Conservation (phyloP, 441 rosid genomes). For the Macaranga tanarius region DNA sequence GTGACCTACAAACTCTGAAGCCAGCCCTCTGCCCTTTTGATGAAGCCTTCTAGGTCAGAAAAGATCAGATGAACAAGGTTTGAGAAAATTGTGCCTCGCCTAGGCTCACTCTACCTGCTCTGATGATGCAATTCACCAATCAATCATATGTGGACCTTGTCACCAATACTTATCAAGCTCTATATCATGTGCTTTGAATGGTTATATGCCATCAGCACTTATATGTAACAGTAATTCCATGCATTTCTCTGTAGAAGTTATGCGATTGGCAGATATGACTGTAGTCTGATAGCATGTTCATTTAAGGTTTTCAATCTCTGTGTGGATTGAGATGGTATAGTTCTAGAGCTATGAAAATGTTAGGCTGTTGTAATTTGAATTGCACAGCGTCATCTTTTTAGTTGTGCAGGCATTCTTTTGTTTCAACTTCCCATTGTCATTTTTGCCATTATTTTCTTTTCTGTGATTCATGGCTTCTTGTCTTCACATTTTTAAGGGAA, state of each 20-base stretch:
- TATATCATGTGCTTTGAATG: constrained; percentile 19
- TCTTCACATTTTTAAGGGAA: neutral
- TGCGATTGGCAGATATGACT: constrained; percentile 24
- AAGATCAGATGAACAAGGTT: constrained; percentile 36
- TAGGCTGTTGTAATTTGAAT: constrained; percentile 14
- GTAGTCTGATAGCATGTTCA: constrained; percentile 22
- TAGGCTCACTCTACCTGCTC: constrained; percentile 33
- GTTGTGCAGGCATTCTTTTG: constrained; percentile 7
- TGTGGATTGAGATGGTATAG: constrained; percentile 18
- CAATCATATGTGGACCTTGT: constrained; percentile 35
- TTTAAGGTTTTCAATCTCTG: constrained; percentile 11
- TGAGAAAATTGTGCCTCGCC: constrained; percentile 36
- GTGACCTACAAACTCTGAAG: constrained; percentile 82
- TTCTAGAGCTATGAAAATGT: constrained; percentile 8
- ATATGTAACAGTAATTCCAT: constrained; percentile 19
- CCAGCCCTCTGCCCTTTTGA: constrained; percentile 52
- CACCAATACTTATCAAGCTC: constrained; percentile 25
- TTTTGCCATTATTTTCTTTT: neutral
- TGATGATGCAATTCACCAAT: constrained; percentile 38
- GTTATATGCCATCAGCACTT: constrained; percentile 23
- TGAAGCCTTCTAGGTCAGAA: constrained; percentile 43
- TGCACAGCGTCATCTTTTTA: neutral
- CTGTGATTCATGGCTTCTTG: constrained; percentile 12
- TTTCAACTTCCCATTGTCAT: constrained; percentile 7
- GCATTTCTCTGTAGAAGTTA: constrained; percentile 28